These are phyloP conservation scores for Coprinopsis strossmayeri DNA, from an alignment of 768 basidiomycete genomes.

Conservation along the genomic window DNA sequence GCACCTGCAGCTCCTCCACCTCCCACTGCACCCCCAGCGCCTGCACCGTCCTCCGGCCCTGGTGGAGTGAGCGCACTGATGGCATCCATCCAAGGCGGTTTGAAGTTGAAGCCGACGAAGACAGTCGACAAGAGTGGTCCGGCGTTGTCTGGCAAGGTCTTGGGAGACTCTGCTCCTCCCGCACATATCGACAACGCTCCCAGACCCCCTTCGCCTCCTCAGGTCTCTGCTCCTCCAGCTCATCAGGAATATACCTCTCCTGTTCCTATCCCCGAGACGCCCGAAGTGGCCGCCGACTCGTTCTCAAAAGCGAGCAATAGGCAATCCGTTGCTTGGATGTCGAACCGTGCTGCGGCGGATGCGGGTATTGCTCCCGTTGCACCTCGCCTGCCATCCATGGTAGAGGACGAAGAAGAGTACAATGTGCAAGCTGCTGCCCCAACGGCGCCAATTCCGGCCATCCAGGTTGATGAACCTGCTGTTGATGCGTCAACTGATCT, in stretches of 20 bases:
- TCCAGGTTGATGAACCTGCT: constrained; percentile 45
- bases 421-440: constrained; percentile 13
- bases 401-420: constrained; percentile 54
- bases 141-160: constrained; percentile 63
- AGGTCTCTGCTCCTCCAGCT: constrained; percentile 18
- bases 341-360: constrained; percentile 81
- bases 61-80: constrained; percentile 65
- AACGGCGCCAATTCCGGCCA: constrained; percentile 40
- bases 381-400: constrained; percentile 45
- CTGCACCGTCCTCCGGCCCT: constrained; percentile 26
- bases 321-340: constrained; percentile 90
- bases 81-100: constrained; percentile 71
- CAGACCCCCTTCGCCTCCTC: constrained; percentile 36
- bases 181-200: constrained; percentile 50
- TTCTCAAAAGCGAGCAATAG: constrained; percentile 38
- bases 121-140: constrained; percentile 82
- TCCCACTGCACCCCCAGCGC: constrained; percentile 25
- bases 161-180: constrained; percentile 71
- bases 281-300: constrained; percentile 6
- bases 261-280: constrained; percentile 11
- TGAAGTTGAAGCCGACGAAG: constrained; percentile 62
- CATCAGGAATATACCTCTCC: constrained; percentile 1
- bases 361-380: constrained; percentile 26
- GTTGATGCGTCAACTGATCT: constrained; percentile 65
- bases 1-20: constrained; percentile 35